phyloP scores from a whole-genome alignment of 306 rosid genomes.

The Dalbergia cultrata region DNA sequence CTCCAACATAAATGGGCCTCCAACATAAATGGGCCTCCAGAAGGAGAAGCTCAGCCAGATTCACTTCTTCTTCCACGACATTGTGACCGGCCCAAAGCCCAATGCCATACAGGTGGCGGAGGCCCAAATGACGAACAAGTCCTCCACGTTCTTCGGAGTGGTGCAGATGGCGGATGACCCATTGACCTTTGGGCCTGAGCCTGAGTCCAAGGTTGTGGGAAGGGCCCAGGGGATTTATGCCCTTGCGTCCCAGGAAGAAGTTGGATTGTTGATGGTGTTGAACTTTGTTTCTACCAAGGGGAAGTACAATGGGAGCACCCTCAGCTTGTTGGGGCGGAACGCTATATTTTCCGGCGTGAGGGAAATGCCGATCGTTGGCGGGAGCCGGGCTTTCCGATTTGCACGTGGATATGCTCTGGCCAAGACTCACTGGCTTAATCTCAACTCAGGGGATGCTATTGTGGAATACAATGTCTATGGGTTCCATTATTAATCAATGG shows the following conservation, averaged over 20 bases:
- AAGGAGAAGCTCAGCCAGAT: constrained; percentile 67
- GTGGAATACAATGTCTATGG: constrained; percentile 76
- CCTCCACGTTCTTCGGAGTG: constrained; percentile 47
- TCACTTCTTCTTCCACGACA: constrained; percentile 71
- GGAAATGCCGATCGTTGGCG: constrained; percentile 67
- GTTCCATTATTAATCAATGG: constrained; percentile 50
- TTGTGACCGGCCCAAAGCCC: constrained; percentile 55
- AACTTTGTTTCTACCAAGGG: constrained; percentile 39
- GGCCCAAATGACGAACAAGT: constrained; percentile 49
- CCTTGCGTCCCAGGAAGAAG: constrained; percentile 49
- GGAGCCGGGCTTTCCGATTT: constrained; percentile 70
- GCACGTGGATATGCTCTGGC: constrained; percentile 83
- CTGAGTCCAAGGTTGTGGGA: constrained; percentile 53
- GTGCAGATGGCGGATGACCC: constrained; percentile 56
- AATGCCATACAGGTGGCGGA: constrained; percentile 49
- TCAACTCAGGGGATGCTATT: constrained; percentile 52
- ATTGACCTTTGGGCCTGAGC: constrained; percentile 41
- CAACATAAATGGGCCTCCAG: constrained; percentile 40
- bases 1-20: constrained; percentile 44
- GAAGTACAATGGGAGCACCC: constrained; percentile 39
- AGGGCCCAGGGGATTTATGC: constrained; percentile 63
- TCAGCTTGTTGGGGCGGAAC: constrained; percentile 46
- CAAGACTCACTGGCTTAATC: constrained; percentile 44
- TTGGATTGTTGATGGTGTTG: constrained; percentile 13
- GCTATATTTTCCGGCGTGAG: constrained; percentile 9